Base-by-base conservation (phyloP, 495 filamentous ascomycete genomes). In the Saxophila tyrrhenica region DNA sequence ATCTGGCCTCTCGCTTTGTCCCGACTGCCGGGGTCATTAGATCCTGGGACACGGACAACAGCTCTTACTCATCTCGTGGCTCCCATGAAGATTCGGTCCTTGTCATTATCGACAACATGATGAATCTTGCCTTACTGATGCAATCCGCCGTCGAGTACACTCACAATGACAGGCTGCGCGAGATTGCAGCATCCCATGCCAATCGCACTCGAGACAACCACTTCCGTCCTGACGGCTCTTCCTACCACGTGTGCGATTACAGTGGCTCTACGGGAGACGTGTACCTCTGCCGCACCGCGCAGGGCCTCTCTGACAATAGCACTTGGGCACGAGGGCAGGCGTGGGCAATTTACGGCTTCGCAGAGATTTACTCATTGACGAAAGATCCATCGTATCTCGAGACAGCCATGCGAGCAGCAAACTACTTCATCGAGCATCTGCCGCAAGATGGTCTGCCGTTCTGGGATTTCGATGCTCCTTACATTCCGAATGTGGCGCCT, bases 51-150 rank as follows among this genome's bases (percentile, higher is more conserved):
- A n/a, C 15, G 9, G 20, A 46, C 19, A 46, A 46, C 42, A 20
- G 19, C 19, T 46, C 42, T n/a, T 9, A 8, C 42, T 46, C 13
- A 8, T 46, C 42, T 9, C 8, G 42, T 8, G 13, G 42, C 42
- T 46, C 42, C 15, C 42, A 46, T 17, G 42, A 10, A 16, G 42
- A 46, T 17, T 46, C 42, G 9, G 15, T 46, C 8, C 19, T 46
- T 8, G 42, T 46, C 10, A 46, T 46, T 17, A 46, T 46, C 42
- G 42, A 46, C 42, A 46, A 46, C 42, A 46, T 46, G 42, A 46
- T 46, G 42, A 46, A 46, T 17, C 42, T 46, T 21, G 42, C 42
- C 9, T 17, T 46, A 9, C 20, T 46, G 19, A 17, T 17, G 9
- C 42, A 17, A 7, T 46, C 42, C 8, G 42, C 42, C 15, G 13